Conservation (phyloP, 768 basidiomycete species). For the Xerocomellus intermedius region DNA sequence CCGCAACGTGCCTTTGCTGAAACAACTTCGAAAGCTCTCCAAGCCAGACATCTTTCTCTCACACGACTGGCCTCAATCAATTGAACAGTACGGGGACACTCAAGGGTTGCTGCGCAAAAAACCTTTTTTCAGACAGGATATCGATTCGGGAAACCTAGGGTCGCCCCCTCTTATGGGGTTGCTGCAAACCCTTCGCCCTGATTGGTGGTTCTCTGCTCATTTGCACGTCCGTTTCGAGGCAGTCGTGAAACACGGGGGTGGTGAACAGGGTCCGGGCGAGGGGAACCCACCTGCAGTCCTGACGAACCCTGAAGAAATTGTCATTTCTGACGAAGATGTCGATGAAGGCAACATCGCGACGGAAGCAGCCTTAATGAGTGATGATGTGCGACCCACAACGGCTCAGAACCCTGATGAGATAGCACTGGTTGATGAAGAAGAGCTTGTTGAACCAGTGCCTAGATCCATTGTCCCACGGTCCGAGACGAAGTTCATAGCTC, state of each 20-base stretch:
- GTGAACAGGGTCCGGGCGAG: neutral
- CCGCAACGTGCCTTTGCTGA: neutral
- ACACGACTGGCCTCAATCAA: conserved; percentile 92
- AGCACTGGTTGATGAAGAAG: conserved; percentile 46
- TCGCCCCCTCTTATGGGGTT: conserved; percentile 85
- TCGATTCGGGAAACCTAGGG: conserved; percentile 66
- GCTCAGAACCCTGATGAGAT: conserved; percentile 52
- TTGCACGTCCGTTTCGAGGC: conserved; percentile 88
- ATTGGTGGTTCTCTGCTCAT: conserved; percentile 94
- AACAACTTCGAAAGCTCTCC: conserved; percentile 44
- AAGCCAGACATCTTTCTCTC: conserved; percentile 80
- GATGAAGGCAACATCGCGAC: conserved; percentile 8
- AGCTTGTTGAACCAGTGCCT: conserved; percentile 37
- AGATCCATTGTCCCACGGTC: conserved; percentile 22
- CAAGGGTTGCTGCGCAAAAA: conserved; percentile 66
- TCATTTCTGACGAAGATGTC: conserved; percentile 36
- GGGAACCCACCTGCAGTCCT: neutral
- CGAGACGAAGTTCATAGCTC: conserved; percentile 78
- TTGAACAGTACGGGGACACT: conserved; percentile 80
- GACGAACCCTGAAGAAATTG: conserved; percentile 41
- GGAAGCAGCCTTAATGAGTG: conserved; percentile 27
- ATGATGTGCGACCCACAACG: conserved; percentile 38
- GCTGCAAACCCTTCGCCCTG: conserved; percentile 65
- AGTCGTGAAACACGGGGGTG: conserved; percentile 44
- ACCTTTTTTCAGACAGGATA: conserved; percentile 72